Evolutionary conservation across 768 basidiomycete species (phyloP), one percentile per base, ranked within the genome.

Genomic region (Cystofilobasidium ferigula): DNA sequence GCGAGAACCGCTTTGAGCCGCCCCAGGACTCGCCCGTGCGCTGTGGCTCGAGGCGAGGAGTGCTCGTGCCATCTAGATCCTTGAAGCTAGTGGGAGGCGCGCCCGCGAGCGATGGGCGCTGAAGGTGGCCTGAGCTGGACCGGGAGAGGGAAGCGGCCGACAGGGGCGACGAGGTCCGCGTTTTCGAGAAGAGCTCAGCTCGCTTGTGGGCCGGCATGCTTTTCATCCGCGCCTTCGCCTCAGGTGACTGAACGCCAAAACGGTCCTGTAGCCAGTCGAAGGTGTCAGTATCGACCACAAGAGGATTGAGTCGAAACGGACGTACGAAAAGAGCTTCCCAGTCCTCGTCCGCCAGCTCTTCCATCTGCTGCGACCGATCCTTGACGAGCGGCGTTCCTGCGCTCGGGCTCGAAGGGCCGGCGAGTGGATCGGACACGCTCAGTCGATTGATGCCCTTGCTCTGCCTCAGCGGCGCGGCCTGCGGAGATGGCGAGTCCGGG

Each of bases 271-370:
- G 51, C 7, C 32, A 9, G 20, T 1, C 18, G 16, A 4, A 6
- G 20, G 4, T 2, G 26, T 5, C 45, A 32, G 28, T 12, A 9
- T 32, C 30, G 24, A 24, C 14, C n/a, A 58, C 84, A 4, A 87
- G 73, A n/a, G 86, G 71, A 20, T 79, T 77, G 16, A 80, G 76
- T 13, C 81, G 82, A 67, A 80, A 83, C 14, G 7, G 3, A 75
- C 83, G 59, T 71, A 88, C 87, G 72, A 92, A 80, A 79, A 88
- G 83, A 47, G 79, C 77, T 63, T 88, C 86, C 67, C 89, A 88
- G 35, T 80, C 81, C 18, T 72, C 73, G 24, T 67, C 70, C n/a
- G n/a, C n/a, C n/a, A n/a, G n/a, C 48, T 74, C 72, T 18, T 71
- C 48, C 34, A 69, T 70, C n/a, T 54, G 65, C 5, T 63, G 67